Evolutionary conservation across 2,329 filamentous ascomycete species (phyloP), one percentile per base, ranked within the genome.

Genomic region (Apiospora arundinis): DNA sequence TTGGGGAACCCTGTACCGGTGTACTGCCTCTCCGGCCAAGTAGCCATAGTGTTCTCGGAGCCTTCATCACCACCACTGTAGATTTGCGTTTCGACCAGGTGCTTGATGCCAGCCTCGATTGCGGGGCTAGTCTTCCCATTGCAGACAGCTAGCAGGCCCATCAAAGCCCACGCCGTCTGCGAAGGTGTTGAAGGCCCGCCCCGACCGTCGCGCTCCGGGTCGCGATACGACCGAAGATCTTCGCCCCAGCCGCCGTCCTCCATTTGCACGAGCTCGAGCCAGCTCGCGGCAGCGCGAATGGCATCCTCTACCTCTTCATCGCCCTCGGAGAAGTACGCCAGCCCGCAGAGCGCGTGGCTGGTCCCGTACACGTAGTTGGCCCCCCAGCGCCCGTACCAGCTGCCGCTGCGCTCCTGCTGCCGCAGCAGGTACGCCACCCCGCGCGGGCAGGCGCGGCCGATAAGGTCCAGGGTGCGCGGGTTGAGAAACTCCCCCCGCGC

Each of bases 351-450:
- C 0, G 74, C 77, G 71, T 78, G 75, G 68, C 77, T 76, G 4
- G 80, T 82, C 1, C 80, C 80, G 63, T 80, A 80, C 8, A 81
- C 70, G 68, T 82, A 82, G 70, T 82, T 82, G 37, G 69, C 67
- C 0, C 77, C 78, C 80, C 80, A 82, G 16, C 81, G 77, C 3
- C 80, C 79, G 45, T 69, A 80, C 80, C 80, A 82, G 1, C 70
- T 67, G 5, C 80, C 80, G 2, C 40, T 73, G 1, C 71, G 4
- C 48, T 81, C 77, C 69, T 81, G 80, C 1, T 68, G 71, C 0
- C 37, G 32, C 8, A 69, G 23, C 18, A 82, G 73, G 65, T 77
- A 81, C 0, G 37, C 18, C 21, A 81, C 73, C 1, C 69, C 80
- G 8, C 75, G 72, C 2, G 69, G 37, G 21, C 70, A 75, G 21